phyloP scores from a whole-genome alignment of 208 protist genomes.

The Wallacemonas collosoma region DNA sequence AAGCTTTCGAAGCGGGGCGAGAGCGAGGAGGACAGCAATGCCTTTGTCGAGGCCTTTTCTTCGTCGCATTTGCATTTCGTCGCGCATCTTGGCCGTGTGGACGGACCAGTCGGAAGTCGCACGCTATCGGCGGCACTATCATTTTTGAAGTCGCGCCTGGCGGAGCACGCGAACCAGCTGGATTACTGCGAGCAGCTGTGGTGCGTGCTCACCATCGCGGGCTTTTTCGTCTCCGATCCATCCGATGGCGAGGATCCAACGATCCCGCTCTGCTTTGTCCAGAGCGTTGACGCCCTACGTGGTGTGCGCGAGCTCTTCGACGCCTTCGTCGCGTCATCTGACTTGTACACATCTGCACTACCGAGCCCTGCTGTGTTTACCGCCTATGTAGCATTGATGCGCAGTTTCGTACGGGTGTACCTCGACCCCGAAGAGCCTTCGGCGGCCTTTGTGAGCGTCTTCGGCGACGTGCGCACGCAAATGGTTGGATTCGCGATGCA shows the following conservation, averaged over 20 bases:
- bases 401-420: conserved; percentile 63
- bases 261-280: conserved; percentile 72
- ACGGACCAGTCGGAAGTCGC: background rate
- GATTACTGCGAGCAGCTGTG: conserved; percentile 50
- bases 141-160: background rate
- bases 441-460: conserved; percentile 28
- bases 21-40: conserved; percentile 50
- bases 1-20: conserved; percentile 8
- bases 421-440: conserved; percentile 31
- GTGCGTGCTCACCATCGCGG: conserved; percentile 57
- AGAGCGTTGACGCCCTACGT: conserved; percentile 32
- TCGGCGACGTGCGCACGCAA: conserved; percentile 33
- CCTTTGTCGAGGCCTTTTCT: conserved; percentile 63
- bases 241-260: conserved; percentile 71
- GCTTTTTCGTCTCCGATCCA: conserved; percentile 67
- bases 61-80: conserved; percentile 70
- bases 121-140: background rate
- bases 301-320: conserved; percentile 28
- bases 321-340: background rate
- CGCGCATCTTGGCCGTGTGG: conserved; percentile 63
- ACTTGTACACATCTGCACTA: conserved; percentile 6
- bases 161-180: background rate
- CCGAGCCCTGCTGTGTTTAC: conserved; percentile 65
- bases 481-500: conserved; percentile 51
- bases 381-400: conserved; percentile 53